phyloP scores from a whole-genome alignment of 106 monocot genomes.

The Ottelia alismoides region DNA sequence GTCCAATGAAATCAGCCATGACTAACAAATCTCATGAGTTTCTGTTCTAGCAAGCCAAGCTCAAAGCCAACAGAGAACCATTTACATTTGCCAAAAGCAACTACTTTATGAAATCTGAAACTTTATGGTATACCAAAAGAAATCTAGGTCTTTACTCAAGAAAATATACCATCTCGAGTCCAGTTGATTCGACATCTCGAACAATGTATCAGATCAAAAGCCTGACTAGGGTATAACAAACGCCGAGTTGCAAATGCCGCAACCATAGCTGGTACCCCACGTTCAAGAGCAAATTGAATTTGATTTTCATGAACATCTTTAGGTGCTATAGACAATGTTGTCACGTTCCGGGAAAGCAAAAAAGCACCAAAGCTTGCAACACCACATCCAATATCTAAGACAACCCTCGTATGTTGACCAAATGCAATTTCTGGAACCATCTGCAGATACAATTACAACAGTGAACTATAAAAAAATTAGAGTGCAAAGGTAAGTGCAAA shows the following conservation, averaged over 20 bases:
- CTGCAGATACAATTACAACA: conserved; percentile 21
- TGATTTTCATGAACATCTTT: conserved; percentile 95
- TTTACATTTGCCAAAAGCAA: no score
- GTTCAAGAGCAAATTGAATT: conserved; percentile 96
- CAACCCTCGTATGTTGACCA: conserved; percentile 61
- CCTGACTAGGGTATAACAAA: conserved; percentile 73
- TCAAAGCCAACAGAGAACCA: no score
- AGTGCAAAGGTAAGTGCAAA: neutral
- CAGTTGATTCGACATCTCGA: conserved; percentile 92
- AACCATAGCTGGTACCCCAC: conserved; percentile 88
- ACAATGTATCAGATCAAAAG: conserved; percentile 90
- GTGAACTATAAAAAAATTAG: neutral
- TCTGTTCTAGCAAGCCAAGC: no score
- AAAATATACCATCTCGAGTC: conserved; percentile 66
- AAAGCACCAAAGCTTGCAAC: conserved; percentile 94
- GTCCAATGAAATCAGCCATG: no score
- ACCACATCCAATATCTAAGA: conserved; percentile 83
- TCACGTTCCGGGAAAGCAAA: conserved; percentile 63
- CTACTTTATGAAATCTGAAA: no score
- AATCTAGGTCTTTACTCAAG: no score
- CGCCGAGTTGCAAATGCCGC: conserved; percentile 82
- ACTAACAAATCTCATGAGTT: no score
- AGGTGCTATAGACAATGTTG: conserved; percentile 81
- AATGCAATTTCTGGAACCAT: conserved; percentile 87
- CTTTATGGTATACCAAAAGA: no score